Evolutionary conservation across 306 rosid genomes (phyloP).

Genomic region (Cucurbita moschata): DNA sequence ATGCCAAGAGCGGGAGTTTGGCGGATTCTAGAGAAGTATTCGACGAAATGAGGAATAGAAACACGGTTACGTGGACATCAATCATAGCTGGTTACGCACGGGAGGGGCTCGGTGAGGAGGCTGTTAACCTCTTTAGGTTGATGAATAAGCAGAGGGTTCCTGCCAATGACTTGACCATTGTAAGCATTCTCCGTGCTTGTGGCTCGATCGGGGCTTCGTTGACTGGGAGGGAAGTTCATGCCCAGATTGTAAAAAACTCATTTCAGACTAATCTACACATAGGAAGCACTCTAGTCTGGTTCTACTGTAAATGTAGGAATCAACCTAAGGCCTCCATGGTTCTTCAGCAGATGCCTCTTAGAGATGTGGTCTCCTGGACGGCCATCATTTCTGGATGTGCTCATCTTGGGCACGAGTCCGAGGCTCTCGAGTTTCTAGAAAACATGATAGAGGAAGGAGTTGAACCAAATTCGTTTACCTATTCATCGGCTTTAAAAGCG

Average conservation of each 20-base stretch:
- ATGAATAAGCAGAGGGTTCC: constrained; percentile 49
- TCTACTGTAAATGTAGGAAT: constrained; percentile 68
- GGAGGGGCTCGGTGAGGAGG: constrained; percentile 63
- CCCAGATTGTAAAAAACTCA: constrained; percentile 39
- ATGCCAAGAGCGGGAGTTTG: constrained; percentile 75
- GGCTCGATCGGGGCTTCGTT: constrained; percentile 40
- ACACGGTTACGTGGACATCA: constrained; percentile 92
- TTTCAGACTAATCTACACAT: constrained; percentile 28
- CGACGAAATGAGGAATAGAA: constrained; percentile 48
- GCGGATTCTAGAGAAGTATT: constrained; percentile 47
- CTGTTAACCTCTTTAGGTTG: constrained; percentile 39
- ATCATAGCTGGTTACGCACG: constrained; percentile 86
- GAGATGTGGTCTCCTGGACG: constrained; percentile 88
- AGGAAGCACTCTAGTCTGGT: constrained; percentile 82
- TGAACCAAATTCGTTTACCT: constrained; percentile 64
- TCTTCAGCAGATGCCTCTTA: constrained; percentile 54
- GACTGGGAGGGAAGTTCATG: constrained; percentile 73
- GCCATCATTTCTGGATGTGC: constrained; percentile 83
- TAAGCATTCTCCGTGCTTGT: constrained; percentile 66
- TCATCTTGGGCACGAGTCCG: constrained; percentile 46
- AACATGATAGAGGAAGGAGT: constrained; percentile 77
- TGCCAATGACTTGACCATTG: constrained; percentile 48
- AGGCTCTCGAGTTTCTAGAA: constrained; percentile 58
- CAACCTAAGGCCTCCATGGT: constrained; percentile 47
- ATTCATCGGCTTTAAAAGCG: constrained; percentile 71